These are phyloP conservation scores for Somion occarium DNA, from an alignment of 1,284 basidiomycete genomes.

Conservation along the genomic window DNA sequence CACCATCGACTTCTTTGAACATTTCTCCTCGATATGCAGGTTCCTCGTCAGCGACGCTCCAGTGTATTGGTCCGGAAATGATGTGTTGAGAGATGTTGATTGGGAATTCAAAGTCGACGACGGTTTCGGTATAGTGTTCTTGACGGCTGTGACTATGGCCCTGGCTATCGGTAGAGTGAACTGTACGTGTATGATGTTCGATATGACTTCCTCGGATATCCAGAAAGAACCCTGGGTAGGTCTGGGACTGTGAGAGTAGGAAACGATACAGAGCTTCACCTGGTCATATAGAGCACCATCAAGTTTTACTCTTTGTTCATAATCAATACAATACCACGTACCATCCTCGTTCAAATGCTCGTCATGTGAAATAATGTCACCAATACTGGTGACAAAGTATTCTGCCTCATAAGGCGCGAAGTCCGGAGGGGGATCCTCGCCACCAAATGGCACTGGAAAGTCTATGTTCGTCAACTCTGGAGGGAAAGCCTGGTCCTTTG, in stretches of 20 bases:
- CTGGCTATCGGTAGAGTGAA: slow-evolving; percentile 35
- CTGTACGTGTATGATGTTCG: slow-evolving; percentile 48
- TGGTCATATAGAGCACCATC: too few relatives aligned
- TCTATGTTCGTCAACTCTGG: slow-evolving; percentile 13
- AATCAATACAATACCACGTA: too few relatives aligned
- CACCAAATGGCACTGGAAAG: slow-evolving; percentile 22
- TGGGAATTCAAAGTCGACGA: slow-evolving; percentile 63
- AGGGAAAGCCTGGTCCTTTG: background rate
- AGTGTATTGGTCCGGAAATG: slow-evolving; percentile 24
- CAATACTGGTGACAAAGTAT: slow-evolving; percentile 43
- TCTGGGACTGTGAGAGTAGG: slow-evolving; percentile 50
- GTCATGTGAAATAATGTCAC: slow-evolving; percentile 65
- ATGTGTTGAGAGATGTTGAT: slow-evolving; percentile 41
- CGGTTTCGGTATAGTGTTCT: slow-evolving; percentile 50
- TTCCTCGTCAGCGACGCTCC: slow-evolving; percentile 30
- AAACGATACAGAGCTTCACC: slow-evolving; percentile 74
- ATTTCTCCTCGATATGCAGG: slow-evolving; percentile 32
- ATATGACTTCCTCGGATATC: slow-evolving; percentile 54
- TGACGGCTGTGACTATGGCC: slow-evolving; percentile 36
- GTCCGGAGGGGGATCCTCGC: slow-evolving; percentile 48
- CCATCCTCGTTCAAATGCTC: slow-evolving; percentile 69
- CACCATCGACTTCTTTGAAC: slow-evolving; percentile 22
- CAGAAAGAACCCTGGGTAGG: slow-evolving; percentile 35
- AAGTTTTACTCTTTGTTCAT: too few relatives aligned
- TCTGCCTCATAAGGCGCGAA: slow-evolving; percentile 63